Evolutionary conservation across 192 early-diverging fungal genomes (phyloP), one percentile per base, ranked within the genome.

Genomic region (Coemansia sp.): DNA sequence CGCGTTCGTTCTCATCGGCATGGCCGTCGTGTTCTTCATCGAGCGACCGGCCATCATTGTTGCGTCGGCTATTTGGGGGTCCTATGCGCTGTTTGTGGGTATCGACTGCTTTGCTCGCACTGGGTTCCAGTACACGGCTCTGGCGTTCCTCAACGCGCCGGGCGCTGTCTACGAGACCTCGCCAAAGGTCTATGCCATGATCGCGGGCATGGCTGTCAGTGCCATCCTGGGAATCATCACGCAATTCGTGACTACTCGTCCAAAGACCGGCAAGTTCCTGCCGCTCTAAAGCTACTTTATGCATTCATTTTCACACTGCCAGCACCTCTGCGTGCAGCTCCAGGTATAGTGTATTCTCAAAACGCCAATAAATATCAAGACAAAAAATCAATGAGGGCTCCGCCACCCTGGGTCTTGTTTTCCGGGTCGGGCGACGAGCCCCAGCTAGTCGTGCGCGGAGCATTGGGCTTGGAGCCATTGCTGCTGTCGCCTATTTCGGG

Each of bases 71-170:
- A 83, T 93, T 28, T 87, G 89, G 64, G 94, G 94, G 25, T 84
- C 94, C 6, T 94, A 90, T 75, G 85, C 85, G 48, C 84, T 93
- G 73, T 86, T 90, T 66, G 61, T 88, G 21, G 94, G 94, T 50
- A 85, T 94, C 38, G 94, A 95, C 76, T 84, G 89, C 64, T 95
- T 92, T 79, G 84, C 85, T n/a, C 70, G 86, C 13, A 89, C 91
- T 12, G 93, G 93, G 6, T 89, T 93, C 73, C 65, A 76, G 31
- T 79, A 87, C 28, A 83, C 88, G n/a, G 73, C 88, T 16, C 52
- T 76, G 18, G 64, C 73, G 3, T 86, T 92, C 64, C 63, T 90
- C 61, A 76, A 79, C 61, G 76, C 82, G 20, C 67, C 76, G 9
- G 76, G 73, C 28, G 72, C 85, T 45, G 65, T 52, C 2, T 88